Conservation (phyloP, 306 rosid species). For the Vicia faba region DNA sequence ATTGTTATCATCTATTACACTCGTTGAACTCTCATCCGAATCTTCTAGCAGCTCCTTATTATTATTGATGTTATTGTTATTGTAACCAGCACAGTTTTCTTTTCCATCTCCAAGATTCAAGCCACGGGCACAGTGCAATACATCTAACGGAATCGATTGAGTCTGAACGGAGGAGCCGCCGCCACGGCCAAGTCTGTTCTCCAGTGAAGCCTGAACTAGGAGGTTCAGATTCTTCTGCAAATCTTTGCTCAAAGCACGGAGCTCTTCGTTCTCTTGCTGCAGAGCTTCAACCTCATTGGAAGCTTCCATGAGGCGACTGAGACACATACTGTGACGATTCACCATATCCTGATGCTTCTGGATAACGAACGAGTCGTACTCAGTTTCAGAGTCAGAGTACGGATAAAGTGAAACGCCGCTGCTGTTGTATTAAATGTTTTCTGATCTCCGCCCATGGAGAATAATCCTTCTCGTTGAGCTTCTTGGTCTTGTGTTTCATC, state of each 20-base stretch:
- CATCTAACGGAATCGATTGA: slow-evolving; percentile 41
- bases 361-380: slow-evolving; percentile 51
- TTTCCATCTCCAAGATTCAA: slow-evolving; percentile 44
- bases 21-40: slow-evolving; percentile 63
- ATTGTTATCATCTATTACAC: slow-evolving; percentile 57
- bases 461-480: no score
- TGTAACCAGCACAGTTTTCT: slow-evolving; percentile 50
- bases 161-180: slow-evolving; percentile 43
- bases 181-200: slow-evolving; percentile 38
- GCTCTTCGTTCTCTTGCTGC: no score
- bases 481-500: no score
- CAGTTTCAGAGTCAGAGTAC: slow-evolving; percentile 44
- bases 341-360: slow-evolving; percentile 92
- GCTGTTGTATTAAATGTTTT: no score
- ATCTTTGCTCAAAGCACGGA: slow-evolving; percentile 64
- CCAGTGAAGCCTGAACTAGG: slow-evolving; percentile 59
- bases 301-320: slow-evolving; percentile 64
- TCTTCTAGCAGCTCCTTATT: slow-evolving; percentile 38
- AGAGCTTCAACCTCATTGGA: slow-evolving; percentile 67
- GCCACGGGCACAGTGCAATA: slow-evolving; percentile 44
- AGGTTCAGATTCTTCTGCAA: slow-evolving; percentile 68
- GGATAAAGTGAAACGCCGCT: slow-evolving; percentile 35
- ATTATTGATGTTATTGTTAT: slow-evolving; percentile 32
- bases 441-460: no score
- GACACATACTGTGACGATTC: slow-evolving; percentile 79